Evolutionary conservation across 2,329 filamentous ascomycete species (phyloP).

Genomic region (Colletotrichum noveboracense): DNA sequence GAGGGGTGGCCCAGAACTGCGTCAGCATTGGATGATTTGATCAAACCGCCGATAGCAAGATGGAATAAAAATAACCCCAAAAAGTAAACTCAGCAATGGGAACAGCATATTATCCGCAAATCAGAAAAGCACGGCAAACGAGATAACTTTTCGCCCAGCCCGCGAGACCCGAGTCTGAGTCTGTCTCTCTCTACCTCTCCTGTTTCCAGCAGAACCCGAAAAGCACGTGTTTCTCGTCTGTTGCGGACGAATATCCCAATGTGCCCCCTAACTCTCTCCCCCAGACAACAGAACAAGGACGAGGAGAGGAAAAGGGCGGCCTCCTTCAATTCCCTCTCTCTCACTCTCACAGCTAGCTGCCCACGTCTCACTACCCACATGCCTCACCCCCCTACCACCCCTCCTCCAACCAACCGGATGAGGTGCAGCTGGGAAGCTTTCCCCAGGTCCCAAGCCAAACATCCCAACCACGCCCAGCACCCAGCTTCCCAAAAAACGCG

Average conservation of each 20-base stretch:
- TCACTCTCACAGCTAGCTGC: not conserved
- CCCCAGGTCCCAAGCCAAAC: constrained; percentile 15
- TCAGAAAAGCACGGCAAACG: not conserved
- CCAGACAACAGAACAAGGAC: not conserved
- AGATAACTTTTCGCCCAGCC: not conserved
- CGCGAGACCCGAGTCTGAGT: not conserved
- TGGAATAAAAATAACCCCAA: not conserved
- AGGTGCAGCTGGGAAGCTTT: not conserved
- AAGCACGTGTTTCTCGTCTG: not conserved
- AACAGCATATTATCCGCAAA: not conserved
- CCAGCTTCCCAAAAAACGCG: not conserved
- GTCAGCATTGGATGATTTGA: not conserved
- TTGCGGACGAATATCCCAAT: not conserved
- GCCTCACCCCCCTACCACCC: not conserved
- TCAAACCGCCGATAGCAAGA: not conserved
- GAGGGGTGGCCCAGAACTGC: not conserved
- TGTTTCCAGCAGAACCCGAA: not conserved
- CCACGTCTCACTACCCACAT: not conserved
- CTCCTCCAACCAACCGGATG: not conserved
- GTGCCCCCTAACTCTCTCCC: not conserved
- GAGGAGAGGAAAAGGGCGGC: not conserved
- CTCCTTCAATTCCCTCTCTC: not conserved
- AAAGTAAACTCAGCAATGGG: not conserved
- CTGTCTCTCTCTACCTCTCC: not conserved
- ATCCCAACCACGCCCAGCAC: not conserved